Percentiles rank a stretch among this genome's conserved stretches.
phyloP scores from a whole-genome alignment of 1,284 basidiomycete species.

The Waitea zeae region DNA sequence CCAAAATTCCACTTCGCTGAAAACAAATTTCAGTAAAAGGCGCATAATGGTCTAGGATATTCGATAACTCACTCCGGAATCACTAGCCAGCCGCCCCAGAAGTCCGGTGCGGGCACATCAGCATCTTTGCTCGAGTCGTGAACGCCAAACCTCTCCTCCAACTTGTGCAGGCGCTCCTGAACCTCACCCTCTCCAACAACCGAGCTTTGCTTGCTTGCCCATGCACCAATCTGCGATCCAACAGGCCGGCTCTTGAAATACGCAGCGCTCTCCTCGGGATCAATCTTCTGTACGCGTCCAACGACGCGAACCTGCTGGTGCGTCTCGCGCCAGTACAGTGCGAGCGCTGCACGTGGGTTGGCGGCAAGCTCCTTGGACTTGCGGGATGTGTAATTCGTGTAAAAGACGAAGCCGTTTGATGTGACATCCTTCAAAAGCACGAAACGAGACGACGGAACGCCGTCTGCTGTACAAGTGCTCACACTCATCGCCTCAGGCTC shows the following conservation, averaged over 20 bases:
- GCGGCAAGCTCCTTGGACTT: conserved; percentile 70
- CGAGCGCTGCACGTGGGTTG: conserved; percentile 69
- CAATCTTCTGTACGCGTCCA: conserved; percentile 70
- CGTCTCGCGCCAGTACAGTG: conserved; percentile 87
- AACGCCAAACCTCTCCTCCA: conserved; percentile 44
- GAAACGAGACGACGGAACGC: conserved; percentile 75
- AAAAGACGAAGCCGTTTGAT: conserved; percentile 81
- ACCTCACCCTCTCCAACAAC: conserved; percentile 62
- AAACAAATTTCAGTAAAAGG: no score
- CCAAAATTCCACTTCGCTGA: conserved; percentile 86
- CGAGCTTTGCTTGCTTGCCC: conserved; percentile 80
- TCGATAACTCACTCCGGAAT: conserved; percentile 71
- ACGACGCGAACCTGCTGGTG: conserved; percentile 73
- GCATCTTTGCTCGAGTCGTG: conserved; percentile 20
- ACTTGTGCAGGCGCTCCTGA: conserved; percentile 36
- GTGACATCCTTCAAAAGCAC: conserved; percentile 90
- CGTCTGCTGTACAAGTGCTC: conserved; percentile 55
- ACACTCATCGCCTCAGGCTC: conserved; percentile 85
- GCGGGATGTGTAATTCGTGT: conserved; percentile 88
- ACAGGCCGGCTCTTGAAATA: conserved; percentile 80
- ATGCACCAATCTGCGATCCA: conserved; percentile 79
- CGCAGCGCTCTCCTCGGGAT: conserved; percentile 51
- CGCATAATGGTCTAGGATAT: conserved; percentile 3
- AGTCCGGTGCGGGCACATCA: conserved; percentile 68
- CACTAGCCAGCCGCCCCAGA: conserved; percentile 95